Percentiles rank a stretch among this genome's conserved stretches.
phyloP scores from a whole-genome alignment of 106 monocot genomes.

The Acanthochlamys bracteata region DNA sequence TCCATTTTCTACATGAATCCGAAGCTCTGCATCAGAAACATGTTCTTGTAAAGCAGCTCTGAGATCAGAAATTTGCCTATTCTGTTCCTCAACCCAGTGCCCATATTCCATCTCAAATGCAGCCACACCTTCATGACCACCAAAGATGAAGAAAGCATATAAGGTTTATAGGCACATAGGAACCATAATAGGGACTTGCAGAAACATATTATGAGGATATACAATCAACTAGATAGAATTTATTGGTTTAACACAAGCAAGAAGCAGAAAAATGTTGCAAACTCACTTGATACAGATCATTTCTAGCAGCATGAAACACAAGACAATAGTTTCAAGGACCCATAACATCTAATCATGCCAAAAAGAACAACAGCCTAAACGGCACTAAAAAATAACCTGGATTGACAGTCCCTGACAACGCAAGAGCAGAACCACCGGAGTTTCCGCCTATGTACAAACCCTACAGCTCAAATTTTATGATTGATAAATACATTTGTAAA shows the following conservation, averaged over 20 bases:
- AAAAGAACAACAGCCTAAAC: too few relatives aligned
- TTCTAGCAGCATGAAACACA: too few relatives aligned
- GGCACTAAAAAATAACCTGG: conserved; percentile 30
- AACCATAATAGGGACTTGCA: too few relatives aligned
- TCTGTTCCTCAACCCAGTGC: conserved; percentile 88
- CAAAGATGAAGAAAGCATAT: too few relatives aligned
- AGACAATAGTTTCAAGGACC: too few relatives aligned
- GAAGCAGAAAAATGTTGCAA: too few relatives aligned
- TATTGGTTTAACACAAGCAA: too few relatives aligned
- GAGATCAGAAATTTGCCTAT: conserved; percentile 46
- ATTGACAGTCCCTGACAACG: conserved; percentile 38
- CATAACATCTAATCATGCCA: too few relatives aligned
- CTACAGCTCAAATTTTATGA: conserved; percentile 17
- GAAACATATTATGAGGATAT: too few relatives aligned
- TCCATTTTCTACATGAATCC: conserved; percentile 58
- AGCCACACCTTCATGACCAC: conserved; percentile 39
- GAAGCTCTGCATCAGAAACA: conserved; percentile 64
- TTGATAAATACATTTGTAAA: not conserved
- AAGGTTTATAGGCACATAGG: too few relatives aligned
- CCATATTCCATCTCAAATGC: conserved; percentile 78
- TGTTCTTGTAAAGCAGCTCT: conserved; percentile 52
- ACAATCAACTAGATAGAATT: too few relatives aligned
- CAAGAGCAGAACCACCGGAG: conserved; percentile 42
- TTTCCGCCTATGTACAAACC: conserved; percentile 34
- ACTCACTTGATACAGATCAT: too few relatives aligned